A percentile compares a stretch with the other conserved stretches of the same genome.
These are phyloP conservation scores for Nepenthes gracilis DNA, from an alignment of 148 eudicot genomes.

Conservation along the genomic window DNA sequence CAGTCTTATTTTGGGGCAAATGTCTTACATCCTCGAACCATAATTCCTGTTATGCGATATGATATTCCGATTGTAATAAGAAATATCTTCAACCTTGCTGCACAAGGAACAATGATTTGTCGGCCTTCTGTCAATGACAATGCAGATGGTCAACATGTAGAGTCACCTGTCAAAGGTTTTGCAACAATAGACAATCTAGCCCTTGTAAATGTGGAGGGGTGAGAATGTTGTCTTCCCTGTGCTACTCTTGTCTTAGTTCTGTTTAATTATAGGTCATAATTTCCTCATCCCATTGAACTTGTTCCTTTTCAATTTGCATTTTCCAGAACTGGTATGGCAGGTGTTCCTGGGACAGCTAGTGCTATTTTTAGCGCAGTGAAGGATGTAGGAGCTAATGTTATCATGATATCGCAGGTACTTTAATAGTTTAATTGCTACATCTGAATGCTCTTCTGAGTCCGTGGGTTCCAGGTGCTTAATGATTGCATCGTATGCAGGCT, in stretches of 20 bases:
- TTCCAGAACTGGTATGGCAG: slow-evolving; percentile 97
- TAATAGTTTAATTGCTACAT: not conserved
- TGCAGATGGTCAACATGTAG: slow-evolving; percentile 35
- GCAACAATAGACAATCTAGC: slow-evolving; percentile 97
- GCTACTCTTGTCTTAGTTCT: not conserved
- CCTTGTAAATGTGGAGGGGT: slow-evolving; percentile 97
- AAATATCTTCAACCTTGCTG: slow-evolving; percentile 85
- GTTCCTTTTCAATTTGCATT: not conserved
- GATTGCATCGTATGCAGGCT: slow-evolving; percentile 45
- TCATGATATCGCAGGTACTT: slow-evolving; percentile 91
- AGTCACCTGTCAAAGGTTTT: slow-evolving; percentile 86
- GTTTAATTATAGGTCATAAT: no score
- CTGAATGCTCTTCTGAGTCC: slow-evolving; percentile 1
- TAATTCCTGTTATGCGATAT: slow-evolving; percentile 87
- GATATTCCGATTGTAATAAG: slow-evolving; percentile 95
- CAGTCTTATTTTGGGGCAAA: slow-evolving; percentile 99
- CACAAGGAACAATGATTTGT: slow-evolving; percentile 92
- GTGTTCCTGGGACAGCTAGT: slow-evolving; percentile 98
- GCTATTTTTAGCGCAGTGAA: slow-evolving; percentile 83
- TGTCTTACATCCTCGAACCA: slow-evolving; percentile 97
- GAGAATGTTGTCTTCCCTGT: slow-evolving; percentile 13
- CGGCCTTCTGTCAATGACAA: slow-evolving; percentile 31
- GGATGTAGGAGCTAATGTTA: slow-evolving; percentile 96
- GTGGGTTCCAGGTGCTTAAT: slow-evolving; percentile 7
- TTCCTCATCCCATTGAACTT: no score